Evolutionary conservation across 2,329 filamentous ascomycete species (phyloP), one percentile per base, ranked within the genome.

Genomic region (Penicillium aurantiogriseum): DNA sequence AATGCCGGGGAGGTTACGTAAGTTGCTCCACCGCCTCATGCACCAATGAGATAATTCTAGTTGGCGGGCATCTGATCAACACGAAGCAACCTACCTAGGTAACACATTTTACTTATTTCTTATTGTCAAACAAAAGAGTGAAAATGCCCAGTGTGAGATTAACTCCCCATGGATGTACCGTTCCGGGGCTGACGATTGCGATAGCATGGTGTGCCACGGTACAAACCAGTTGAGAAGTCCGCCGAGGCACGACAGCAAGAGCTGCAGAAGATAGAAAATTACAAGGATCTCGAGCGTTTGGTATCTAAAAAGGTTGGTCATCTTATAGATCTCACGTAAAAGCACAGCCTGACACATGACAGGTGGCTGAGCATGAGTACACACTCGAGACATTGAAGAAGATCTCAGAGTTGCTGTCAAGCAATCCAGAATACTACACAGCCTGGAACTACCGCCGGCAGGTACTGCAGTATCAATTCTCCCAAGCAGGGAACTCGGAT

Each of bases 201-300:
- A 60, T 77, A 96, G 91, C 92, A 97, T 83, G 91, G 91, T 71
- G 83, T 95, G 74, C 85, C 90, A 69, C 89, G 92, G 70, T 82
- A 84, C 60, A 81, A 83, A 67, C 79, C 77, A 54, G 76, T 79
- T 60, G 80, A 82, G 68, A 82, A 83, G 65, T 89, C 88, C 66
- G 86, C 89, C 67, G 85, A 90, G 71, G 85, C 89, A 70, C 84
- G 84, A 57, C 81, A 85, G 64, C 84, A 87, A 73, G 91, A 95
- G 74, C 81, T 86, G 55, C 84, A 85, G 65, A 89, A 89, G 74
- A 96, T 97, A 68, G 78, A 81, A 56, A 84, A 86, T 62, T 96
- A 96, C 76, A 87, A 85, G 64, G 77, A 83, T 11, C 79, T 96
- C 43, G 90, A 92, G 62, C 79, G 83, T 52, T 76, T 85, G 53